Percentiles rank a stretch among this genome's conserved stretches.
phyloP scores from a whole-genome alignment of 805 yeast species.

The Suhomyces vadensis region DNA sequence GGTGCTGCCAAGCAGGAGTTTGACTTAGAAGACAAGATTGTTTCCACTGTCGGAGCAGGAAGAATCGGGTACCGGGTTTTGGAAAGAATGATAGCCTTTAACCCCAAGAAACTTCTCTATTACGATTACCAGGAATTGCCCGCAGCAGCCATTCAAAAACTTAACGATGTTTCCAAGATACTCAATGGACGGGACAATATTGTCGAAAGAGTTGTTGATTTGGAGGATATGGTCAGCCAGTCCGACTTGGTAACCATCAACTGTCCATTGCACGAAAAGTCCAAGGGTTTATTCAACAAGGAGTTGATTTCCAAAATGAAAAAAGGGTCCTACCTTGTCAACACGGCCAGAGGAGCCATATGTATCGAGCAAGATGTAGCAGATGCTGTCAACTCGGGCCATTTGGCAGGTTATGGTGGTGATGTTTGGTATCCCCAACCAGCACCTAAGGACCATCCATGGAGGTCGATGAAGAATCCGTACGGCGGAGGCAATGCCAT shows the following conservation, averaged over 20 bases:
- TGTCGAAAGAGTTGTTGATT: constrained; percentile 56
- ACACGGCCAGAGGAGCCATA: constrained; percentile 58
- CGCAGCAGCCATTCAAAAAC: constrained; percentile 44
- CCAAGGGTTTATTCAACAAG: constrained; percentile 67
- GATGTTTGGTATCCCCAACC: constrained; percentile 89
- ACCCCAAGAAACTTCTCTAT: constrained; percentile 71
- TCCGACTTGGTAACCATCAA: constrained; percentile 77
- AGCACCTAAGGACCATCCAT: constrained; percentile 73
- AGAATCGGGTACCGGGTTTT: constrained; percentile 77
- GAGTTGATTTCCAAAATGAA: constrained; percentile 53
- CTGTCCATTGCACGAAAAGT: constrained; percentile 72
- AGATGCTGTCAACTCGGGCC: constrained; percentile 67
- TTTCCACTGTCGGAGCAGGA: constrained; percentile 82
- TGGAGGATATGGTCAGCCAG: constrained; percentile 65
- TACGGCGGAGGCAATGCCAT: constrained; percentile 78
- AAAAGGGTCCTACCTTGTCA: constrained; percentile 18
- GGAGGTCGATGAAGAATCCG: constrained; percentile 68
- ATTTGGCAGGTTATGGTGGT: constrained; percentile 78
- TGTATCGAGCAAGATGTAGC: constrained; percentile 73
- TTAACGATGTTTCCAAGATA: constrained; percentile 37
- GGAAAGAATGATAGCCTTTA: constrained; percentile 70
- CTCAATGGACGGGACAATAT: constrained; percentile 56
- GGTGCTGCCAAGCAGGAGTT: constrained; percentile 66
- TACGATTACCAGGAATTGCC: constrained; percentile 74
- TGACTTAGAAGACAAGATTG: constrained; percentile 72